Evolutionary conservation across 1,139 yeast species (phyloP).

Genomic region (Debaryomyces fabryi): DNA sequence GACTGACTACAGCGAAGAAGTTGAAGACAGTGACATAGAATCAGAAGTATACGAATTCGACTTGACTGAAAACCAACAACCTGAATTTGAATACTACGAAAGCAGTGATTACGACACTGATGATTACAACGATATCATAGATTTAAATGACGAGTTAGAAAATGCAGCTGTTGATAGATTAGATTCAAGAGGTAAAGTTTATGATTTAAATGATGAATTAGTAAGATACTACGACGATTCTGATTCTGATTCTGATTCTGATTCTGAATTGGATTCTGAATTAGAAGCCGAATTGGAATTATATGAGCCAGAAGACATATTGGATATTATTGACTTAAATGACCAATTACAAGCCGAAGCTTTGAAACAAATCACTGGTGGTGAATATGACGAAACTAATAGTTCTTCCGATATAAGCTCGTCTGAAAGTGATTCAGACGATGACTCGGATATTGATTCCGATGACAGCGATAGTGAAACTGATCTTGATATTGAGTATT

Average conservation of each 20-base stretch:
- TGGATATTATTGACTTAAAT: conserved; percentile 38
- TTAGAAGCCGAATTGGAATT: conserved; percentile 20
- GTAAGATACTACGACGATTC: conserved; percentile 38
- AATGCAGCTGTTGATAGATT: conserved; percentile 37
- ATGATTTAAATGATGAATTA: conserved; percentile 45
- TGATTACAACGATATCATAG: conserved; percentile 24
- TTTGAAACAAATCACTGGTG: conserved; percentile 19
- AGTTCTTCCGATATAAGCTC: conserved; percentile 3
- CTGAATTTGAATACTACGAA: conserved; percentile 11
- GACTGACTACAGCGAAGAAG: conserved; percentile 13
- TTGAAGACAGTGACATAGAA: conserved; percentile 20
- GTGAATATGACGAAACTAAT: conserved; percentile 3
- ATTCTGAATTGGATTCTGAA: conserved; percentile 10
- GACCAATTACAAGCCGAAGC: conserved; percentile 42
- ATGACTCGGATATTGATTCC: conserved; percentile 35
- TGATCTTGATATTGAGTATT: conserved; percentile 33
- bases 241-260: background rate
- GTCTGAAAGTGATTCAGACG: conserved; percentile 31
- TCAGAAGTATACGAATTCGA: conserved; percentile 29
- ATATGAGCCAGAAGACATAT: conserved; percentile 35
- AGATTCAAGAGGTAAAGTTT: conserved; percentile 38
- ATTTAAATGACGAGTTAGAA: conserved; percentile 43
- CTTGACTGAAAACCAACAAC: conserved; percentile 18
- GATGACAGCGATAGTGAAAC: conserved; percentile 18
- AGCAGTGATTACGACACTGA: conserved; percentile 13